Base-by-base conservation (phyloP, 495 filamentous ascomycete genomes). In the Neurospora sp. region DNA sequence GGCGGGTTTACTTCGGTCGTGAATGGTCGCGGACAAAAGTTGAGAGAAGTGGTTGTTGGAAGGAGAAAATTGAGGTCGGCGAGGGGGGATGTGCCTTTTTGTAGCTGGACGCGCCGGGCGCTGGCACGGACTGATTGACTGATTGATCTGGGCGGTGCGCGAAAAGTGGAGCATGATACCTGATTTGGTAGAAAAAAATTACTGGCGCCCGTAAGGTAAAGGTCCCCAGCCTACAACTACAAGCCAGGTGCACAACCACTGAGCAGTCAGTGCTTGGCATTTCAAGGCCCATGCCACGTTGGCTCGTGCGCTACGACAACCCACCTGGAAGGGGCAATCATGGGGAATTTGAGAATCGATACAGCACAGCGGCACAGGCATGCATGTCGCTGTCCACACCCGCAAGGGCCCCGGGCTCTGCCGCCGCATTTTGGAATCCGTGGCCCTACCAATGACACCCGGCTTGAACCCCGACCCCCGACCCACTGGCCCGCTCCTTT, bases 41-140 rank as follows among this genome's bases (percentile, higher is more conserved):
- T 75, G 79, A 76, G 79, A 79, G 79, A 80, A 83, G 80, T 81
- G 78, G 80, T 78, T 79, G 78, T 79, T 78, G 81, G 83, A 82
- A 78, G 78, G 81, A 78, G 77, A 75, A 65, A 65, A 73, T 71
- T 75, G 81, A 76, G 80, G 82, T 81, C 81, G 84, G 82, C 79
- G 78, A 79, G 81, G 80, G 85, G 81, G 75, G 78, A 74, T 78
- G 77, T 77, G 78, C 77, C 81, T 78, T 85, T 86, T 85, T 86
- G 84, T 86, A 86, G 82, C 83, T 84, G 82, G 77, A 80, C 81
- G 82, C 80, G 82, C 77, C 78, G 68, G 76, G 77, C 83, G 76
- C 78, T 80, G 82, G 80, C 73, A 78, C 78, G 44, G 74, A 75
- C 79, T 80, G 79, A 80, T 80, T 80, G 84, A 83, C 81, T 85